Conservation (phyloP, 176 grass and related monocot genomes). For the Alopecurus myosuroides region DNA sequence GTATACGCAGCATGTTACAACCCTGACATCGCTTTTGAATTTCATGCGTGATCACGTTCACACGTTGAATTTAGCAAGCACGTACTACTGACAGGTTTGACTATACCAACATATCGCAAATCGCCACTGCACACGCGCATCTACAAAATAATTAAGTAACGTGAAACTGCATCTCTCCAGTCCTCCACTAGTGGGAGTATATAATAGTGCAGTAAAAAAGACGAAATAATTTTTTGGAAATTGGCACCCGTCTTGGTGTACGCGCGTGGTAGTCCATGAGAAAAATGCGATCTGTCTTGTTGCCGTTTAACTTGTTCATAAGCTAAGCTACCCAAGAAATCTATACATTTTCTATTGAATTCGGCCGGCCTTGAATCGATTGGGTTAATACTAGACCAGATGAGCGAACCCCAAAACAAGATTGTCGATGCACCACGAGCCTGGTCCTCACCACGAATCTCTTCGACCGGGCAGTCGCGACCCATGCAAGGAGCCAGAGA, state of each 20-base stretch:
- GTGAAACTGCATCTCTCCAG: constrained; percentile 12
- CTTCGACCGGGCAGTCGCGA: constrained; percentile 55
- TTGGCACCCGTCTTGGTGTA: background rate
- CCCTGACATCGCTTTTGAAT: constrained; percentile 49
- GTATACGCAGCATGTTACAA: constrained; percentile 14
- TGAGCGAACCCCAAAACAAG: constrained; percentile 12
- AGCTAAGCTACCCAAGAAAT: background rate
- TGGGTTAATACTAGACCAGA: constrained; percentile 2
- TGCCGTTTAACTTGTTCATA: constrained; percentile 42
- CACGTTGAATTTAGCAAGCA: constrained; percentile 8
- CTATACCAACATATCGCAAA: background rate
- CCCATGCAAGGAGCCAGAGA: constrained; percentile 69
- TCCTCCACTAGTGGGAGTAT: background rate
- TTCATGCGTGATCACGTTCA: constrained; percentile 25
- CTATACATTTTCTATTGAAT: constrained; percentile 13
- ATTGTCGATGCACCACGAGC: constrained; percentile 11
- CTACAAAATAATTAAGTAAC: constrained; percentile 8
- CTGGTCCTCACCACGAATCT: constrained; percentile 45
- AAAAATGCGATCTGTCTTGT: constrained; percentile 38
- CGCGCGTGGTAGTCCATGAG: background rate
- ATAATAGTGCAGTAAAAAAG: background rate
- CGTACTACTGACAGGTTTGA: constrained; percentile 35
- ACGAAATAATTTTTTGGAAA: background rate
- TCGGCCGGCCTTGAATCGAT: constrained; percentile 19
- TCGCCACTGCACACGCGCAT: background rate